Conservation (phyloP, 306 rosid species). For the Chamaecrista fasciculata region DNA sequence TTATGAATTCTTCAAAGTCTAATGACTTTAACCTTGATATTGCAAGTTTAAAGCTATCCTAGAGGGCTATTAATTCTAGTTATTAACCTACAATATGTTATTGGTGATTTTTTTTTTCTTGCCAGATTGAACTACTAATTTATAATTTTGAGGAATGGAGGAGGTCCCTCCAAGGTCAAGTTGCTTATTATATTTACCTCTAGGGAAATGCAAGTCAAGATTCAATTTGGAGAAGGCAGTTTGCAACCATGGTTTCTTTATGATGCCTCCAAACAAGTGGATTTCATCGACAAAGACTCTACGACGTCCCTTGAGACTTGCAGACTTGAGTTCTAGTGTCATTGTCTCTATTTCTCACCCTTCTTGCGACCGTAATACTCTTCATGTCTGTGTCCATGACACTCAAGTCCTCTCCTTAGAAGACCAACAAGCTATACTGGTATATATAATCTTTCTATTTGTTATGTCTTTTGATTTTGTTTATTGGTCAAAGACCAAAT, state of each 20-base stretch:
- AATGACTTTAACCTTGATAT: too few relatives aligned
- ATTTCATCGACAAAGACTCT: constrained; percentile 32
- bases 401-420: neutral
- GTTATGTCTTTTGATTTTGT: neutral
- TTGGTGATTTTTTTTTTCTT: too few relatives aligned
- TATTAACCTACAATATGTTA: too few relatives aligned
- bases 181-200: neutral
- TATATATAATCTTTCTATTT: too few relatives aligned
- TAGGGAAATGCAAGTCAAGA: neutral
- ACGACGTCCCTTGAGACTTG: constrained; percentile 40
- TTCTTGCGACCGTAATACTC: neutral
- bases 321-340: constrained; percentile 6
- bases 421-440: constrained; percentile 19
- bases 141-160: too few relatives aligned
- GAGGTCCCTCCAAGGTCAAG: neutral
- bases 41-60: too few relatives aligned
- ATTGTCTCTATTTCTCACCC: constrained; percentile 27
- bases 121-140: too few relatives aligned
- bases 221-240: constrained; percentile 23
- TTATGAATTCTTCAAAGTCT: too few relatives aligned
- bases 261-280: constrained; percentile 56
- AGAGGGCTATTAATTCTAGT: too few relatives aligned
- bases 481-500: too few relatives aligned
- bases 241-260: constrained; percentile 49
- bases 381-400: constrained; percentile 23